phyloP scores from a whole-genome alignment of 805 yeast species.

The Cyberlindnera maritima region DNA sequence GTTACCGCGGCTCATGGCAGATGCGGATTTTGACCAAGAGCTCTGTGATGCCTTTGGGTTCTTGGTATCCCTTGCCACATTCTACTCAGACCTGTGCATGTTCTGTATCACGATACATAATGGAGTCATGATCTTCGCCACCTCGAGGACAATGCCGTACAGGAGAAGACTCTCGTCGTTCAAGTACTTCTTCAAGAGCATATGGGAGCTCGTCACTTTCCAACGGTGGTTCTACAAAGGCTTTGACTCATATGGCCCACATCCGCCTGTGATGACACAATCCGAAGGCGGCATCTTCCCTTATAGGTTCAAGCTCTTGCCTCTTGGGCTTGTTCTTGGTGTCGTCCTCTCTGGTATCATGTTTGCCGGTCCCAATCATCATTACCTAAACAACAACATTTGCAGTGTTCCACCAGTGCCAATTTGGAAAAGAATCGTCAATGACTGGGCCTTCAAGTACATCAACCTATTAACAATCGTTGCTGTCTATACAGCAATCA shows the following conservation, averaged over 20 bases:
- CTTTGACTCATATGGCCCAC: conserved; percentile 6
- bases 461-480: conserved; percentile 17
- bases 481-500: conserved; percentile 17
- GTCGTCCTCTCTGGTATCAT: conserved; percentile 11
- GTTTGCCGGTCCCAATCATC: conserved; percentile 13
- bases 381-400: conserved; percentile 12
- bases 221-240: conserved; percentile 5
- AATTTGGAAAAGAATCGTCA: conserved; percentile 21
- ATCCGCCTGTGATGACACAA: conserved; percentile 1
- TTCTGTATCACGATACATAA: conserved; percentile 22
- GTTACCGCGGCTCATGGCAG: neutral
- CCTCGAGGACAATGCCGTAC: conserved; percentile 12
- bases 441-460: conserved; percentile 20
- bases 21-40: neutral
- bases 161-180: conserved; percentile 10
- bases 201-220: conserved; percentile 4
- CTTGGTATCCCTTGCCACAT: conserved; percentile 10
- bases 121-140: conserved; percentile 20
- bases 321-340: neutral
- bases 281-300: conserved; percentile 26
- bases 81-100: conserved; percentile 21
- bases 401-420: conserved; percentile 20
- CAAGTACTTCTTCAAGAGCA: conserved; percentile 3
- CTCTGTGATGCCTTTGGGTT: conserved; percentile 25
- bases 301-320: conserved; percentile 2